phyloP scores from a whole-genome alignment of 2,329 filamentous ascomycete genomes.

The Leptographium procerum region DNA sequence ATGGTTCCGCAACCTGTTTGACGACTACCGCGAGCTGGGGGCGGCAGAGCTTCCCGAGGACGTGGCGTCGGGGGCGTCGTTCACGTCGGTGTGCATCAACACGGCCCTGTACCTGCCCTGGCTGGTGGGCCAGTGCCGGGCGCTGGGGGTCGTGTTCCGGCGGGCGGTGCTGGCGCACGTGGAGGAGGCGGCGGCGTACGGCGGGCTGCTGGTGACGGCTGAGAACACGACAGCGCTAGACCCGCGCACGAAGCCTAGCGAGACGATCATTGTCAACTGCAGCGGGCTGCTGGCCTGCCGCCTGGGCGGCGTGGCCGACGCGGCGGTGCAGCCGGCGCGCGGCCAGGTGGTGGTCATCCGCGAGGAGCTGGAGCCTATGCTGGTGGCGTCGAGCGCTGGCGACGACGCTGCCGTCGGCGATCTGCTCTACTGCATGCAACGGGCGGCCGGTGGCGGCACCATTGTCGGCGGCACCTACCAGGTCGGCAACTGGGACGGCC shows the following conservation, averaged over 20 bases:
- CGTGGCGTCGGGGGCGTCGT: slow-evolving; percentile 61
- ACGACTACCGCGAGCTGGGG: slow-evolving; percentile 55
- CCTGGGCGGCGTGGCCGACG: slow-evolving; percentile 73
- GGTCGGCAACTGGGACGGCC: slow-evolving; percentile 65
- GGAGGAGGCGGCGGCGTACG: slow-evolving; percentile 52
- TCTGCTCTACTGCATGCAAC: slow-evolving; percentile 69
- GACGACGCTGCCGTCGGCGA: slow-evolving; percentile 53
- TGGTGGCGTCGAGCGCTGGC: slow-evolving; percentile 58
- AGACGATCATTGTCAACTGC: slow-evolving; percentile 67
- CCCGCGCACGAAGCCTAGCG: slow-evolving; percentile 24
- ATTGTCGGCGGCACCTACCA: slow-evolving; percentile 80
- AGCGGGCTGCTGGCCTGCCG: slow-evolving; percentile 66
- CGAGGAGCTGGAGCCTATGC: slow-evolving; percentile 64
- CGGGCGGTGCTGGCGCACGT: slow-evolving; percentile 59
- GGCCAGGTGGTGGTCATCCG: slow-evolving; percentile 78
- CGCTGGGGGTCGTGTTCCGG: slow-evolving; percentile 57
- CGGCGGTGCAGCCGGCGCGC: slow-evolving; percentile 59
- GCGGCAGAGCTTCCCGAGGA: slow-evolving; percentile 48
- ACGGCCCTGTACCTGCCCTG: slow-evolving; percentile 78
- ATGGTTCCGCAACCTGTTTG: slow-evolving; percentile 63
- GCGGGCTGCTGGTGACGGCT: slow-evolving; percentile 20
- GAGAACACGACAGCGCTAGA: slow-evolving; percentile 28
- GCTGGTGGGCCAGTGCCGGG: slow-evolving; percentile 69
- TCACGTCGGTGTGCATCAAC: slow-evolving; percentile 86
- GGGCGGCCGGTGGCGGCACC: slow-evolving; percentile 69